Evolutionary conservation across 768 basidiomycete genomes (phyloP), one percentile per base, ranked within the genome.

Genomic region (Amanita exitialis): DNA sequence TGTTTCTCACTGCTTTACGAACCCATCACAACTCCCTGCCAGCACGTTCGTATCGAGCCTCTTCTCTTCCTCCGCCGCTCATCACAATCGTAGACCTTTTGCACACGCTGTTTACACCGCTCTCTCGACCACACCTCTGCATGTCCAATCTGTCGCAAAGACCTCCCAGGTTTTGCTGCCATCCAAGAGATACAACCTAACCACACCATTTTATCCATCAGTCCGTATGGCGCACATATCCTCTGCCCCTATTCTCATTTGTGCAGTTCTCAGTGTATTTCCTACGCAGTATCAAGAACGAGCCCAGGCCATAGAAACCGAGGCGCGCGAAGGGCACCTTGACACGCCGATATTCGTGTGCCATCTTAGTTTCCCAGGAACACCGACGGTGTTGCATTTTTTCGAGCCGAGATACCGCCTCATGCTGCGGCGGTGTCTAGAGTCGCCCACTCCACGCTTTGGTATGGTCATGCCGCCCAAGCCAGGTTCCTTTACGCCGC

Each of bases 371-470:
- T 98, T 96, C 69, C 95, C 95, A 1, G 86, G 85, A 51, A 82
- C 92, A 70, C 92, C 91, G 36, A 93, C 86, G 43, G 74, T 86
- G 49, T 71, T 98, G 13, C 93, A 96, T 65, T 83, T 98, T 61
- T 97, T 90, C 62, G 95, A 98, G 64, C 95, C 95, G 0, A 77
- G 83, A 59, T 94, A 97, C 64, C 85, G 95, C 6, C 76, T 98
- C 46, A 97, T 98, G 95, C 83, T 98, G 49, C 86, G 95, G 20
- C 82, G 95, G n/a, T 92, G 88, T 63, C 82, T 97, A 52, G 84
- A 90, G 59, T 80, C 76, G 13, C 71, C 78, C 4, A 70, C 69
- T 38, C 89, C 89, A n/a, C 73, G 75, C 20, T 96, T 98, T 65
- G 95, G 95, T 34, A 97, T 97, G 90, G 78, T 96, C 60, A 83